phyloP scores from a whole-genome alignment of 164 flowering plant genomes.

The Taxillus chinensis region DNA sequence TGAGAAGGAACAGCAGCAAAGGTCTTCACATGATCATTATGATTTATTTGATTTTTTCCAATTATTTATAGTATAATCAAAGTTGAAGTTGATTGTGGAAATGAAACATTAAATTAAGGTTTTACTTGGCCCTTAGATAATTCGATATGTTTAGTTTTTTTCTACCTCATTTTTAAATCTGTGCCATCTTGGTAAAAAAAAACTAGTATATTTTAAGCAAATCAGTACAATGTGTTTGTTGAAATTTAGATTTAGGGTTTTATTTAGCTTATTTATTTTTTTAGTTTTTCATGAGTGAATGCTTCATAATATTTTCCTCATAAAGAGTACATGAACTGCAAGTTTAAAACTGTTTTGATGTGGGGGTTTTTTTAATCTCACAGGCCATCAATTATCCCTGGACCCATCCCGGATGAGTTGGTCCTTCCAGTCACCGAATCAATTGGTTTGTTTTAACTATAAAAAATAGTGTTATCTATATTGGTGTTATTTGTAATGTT shows the following conservation, averaged over 20 bases:
- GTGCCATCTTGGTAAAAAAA: too few species aligned
- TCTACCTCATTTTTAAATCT: background rate
- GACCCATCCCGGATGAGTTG: conserved; percentile 92
- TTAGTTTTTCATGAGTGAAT: too few species aligned
- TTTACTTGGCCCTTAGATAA: too few species aligned
- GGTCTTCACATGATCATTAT: conserved; percentile 27
- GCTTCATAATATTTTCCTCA: too few species aligned
- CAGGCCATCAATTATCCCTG: conserved; percentile 91
- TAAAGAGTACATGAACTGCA: too few species aligned
- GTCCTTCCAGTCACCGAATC: conserved; percentile 67
- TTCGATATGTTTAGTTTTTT: background rate
- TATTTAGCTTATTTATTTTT: too few species aligned
- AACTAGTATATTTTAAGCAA: too few species aligned
- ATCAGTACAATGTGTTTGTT: too few species aligned
- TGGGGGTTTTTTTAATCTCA: conserved; percentile 1
- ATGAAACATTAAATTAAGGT: too few species aligned
- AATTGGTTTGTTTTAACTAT: conserved; percentile 46
- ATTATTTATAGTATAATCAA: background rate
- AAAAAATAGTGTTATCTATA: background rate
- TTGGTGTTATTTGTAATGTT: background rate
- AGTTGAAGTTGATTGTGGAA: background rate
- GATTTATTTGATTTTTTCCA: background rate
- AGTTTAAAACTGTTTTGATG: background rate
- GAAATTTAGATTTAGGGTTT: too few species aligned
- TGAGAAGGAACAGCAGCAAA: conserved; percentile 70